Evolutionary conservation across 257 asterid genomes (phyloP), one percentile per base, ranked within the genome.

Genomic region (Pogostemon cablin): DNA sequence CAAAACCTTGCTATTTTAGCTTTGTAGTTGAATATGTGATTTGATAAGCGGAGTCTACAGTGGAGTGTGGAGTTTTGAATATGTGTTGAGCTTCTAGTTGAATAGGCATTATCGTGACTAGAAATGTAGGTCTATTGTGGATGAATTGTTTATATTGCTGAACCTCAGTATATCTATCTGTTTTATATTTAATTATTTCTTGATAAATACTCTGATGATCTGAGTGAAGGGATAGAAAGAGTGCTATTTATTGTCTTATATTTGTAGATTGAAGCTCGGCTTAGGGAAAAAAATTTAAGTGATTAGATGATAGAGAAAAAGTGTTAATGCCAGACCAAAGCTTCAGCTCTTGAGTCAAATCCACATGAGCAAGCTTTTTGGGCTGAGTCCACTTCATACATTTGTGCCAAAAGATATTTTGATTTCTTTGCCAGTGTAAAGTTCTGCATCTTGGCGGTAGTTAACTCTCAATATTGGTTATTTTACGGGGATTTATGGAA

Each of bases 61-160:
- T 32, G 78, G 61, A 65, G 20, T 55, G 53, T 39, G 15, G 15
- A 15, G 15, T 15, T 0, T 15, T 15, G 15, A 15, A 15, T 15
- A 15, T 15, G 15, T 0, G 15, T 15, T 15, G 15, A 15, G 15
- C 15, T n/a, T n/a, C n/a, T n/a, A n/a, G n/a, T n/a, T n/a, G n/a
- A n/a, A n/a, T 52, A 34, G 69, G 42, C 57, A 60, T 39, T 59
- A 67, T 67, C 56, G 32, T 52, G n/a, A 61, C 52, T 68, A 59
- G 35, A 44, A 50, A 50, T 50, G 9, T 52, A 59, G 53, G 15
- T 25, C 58, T 47, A 43, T 15, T 57, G 48, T 67, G 65, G 53
- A 25, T 62, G 56, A 41, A 67, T 52, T 72, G 39, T 47, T 67
- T 55, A 32, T 12, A 9, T 12, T 54, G 9, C 64, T 9, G 49